These are phyloP conservation scores for Ogataea trehaloabstinens DNA, from an alignment of 805 yeast species.

Conservation along the genomic window DNA sequence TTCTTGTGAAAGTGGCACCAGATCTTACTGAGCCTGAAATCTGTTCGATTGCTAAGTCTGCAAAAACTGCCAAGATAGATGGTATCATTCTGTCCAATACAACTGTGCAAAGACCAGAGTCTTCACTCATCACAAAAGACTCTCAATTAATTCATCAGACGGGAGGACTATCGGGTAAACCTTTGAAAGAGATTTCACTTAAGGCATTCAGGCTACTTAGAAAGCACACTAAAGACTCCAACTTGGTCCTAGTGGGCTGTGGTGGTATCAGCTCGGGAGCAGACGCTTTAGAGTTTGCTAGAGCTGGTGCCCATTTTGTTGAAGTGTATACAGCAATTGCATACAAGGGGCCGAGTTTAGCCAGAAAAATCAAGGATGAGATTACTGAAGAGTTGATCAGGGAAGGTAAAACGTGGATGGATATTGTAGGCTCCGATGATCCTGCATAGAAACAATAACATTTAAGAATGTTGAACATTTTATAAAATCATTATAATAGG, in stretches of 20 bases:
- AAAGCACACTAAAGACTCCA: slow-evolving; percentile 70
- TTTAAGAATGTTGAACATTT: background rate
- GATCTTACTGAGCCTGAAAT: slow-evolving; percentile 82
- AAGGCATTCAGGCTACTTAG: slow-evolving; percentile 69
- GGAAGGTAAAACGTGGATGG: slow-evolving; percentile 82
- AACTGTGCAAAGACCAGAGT: slow-evolving; percentile 76
- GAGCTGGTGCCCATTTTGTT: slow-evolving; percentile 90
- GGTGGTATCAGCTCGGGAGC: slow-evolving; percentile 89
- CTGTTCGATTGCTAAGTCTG: slow-evolving; percentile 76
- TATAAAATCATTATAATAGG: background rate
- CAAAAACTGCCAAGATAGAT: slow-evolving; percentile 74
- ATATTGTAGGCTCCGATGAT: slow-evolving; percentile 67
- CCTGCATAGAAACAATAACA: slow-evolving; percentile 21
- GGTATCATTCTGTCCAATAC: slow-evolving; percentile 94
- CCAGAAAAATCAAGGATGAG: slow-evolving; percentile 58
- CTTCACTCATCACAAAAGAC: slow-evolving; percentile 47
- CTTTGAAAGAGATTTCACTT: slow-evolving; percentile 77
- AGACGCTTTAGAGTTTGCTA: slow-evolving; percentile 88
- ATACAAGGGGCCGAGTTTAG: slow-evolving; percentile 87
- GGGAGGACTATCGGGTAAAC: slow-evolving; percentile 94
- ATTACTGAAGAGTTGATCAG: slow-evolving; percentile 56
- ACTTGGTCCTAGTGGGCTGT: slow-evolving; percentile 81
- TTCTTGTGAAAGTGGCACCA: slow-evolving; percentile 90
- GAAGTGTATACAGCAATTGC: slow-evolving; percentile 89
- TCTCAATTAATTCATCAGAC: slow-evolving; percentile 48